Conservation (phyloP, 306 rosid genomes). For the Pterocarpus macrocarpus region DNA sequence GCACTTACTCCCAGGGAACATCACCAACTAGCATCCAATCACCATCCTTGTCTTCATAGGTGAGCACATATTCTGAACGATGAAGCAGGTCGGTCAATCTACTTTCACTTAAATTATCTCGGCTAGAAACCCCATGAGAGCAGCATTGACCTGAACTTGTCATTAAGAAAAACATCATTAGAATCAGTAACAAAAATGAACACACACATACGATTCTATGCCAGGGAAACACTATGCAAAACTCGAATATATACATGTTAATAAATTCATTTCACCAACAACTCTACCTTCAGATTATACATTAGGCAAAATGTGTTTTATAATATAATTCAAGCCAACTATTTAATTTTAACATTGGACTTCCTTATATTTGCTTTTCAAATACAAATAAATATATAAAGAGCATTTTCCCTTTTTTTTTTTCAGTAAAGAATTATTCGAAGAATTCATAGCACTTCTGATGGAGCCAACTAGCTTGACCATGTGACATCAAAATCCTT, state of each 20-base stretch:
- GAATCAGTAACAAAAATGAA: conserved; percentile 1
- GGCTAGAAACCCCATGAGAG: conserved; percentile 72
- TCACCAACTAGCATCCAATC: conserved; percentile 99
- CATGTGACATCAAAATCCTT: not conserved
- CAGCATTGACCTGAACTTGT: conserved; percentile 79
- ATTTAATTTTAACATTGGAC: not conserved
- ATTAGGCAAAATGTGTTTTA: not conserved
- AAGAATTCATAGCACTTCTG: not conserved
- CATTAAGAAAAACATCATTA: conserved; percentile 28
- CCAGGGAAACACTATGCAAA: not conserved
- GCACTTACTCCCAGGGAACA: conserved; percentile 97
- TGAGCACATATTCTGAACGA: conserved; percentile 94
- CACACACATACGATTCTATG: conserved; percentile 11
- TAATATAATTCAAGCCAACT: not conserved
- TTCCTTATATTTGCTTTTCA: conserved; percentile 16
- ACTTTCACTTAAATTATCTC: conserved; percentile 77
- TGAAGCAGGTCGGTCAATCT: conserved; percentile 87
- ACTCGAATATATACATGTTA: not conserved
- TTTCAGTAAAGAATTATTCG: not conserved
- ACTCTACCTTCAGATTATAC: not conserved
- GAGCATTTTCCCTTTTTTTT: too few relatives aligned
- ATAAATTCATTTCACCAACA: conserved; percentile 27
- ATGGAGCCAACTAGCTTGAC: conserved; percentile 22
- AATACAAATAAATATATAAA: not conserved
- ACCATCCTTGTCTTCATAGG: conserved; percentile 95